Percentiles rank a stretch among this genome's conserved stretches.
Conservation (phyloP, 257 asterid species). For the Solanum piurae region DNA sequence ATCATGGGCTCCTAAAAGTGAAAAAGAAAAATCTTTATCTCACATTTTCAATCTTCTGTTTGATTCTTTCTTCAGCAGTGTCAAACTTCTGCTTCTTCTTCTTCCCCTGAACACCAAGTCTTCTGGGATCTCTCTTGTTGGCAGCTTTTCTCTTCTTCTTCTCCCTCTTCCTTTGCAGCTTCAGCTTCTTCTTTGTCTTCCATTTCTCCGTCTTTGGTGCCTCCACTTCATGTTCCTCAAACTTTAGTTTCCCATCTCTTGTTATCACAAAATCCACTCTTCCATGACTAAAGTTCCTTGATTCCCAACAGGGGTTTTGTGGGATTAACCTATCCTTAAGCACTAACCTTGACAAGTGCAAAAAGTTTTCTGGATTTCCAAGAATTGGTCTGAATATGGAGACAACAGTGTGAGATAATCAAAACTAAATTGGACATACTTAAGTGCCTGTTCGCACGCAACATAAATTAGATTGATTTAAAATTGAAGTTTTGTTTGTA, state of each 20-base stretch:
- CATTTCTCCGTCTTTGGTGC: background rate
- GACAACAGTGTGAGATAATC: background rate
- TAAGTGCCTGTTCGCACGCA: background rate
- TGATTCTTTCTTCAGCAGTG: conserved; percentile 77
- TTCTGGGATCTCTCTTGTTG: conserved; percentile 64
- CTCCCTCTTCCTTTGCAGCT: conserved; percentile 26
- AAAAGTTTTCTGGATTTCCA: background rate
- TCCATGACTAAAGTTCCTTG: background rate
- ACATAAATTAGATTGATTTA: background rate
- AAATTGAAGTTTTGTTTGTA: background rate
- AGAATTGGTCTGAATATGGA: background rate
- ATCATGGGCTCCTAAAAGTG: background rate
- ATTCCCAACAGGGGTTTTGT: background rate
- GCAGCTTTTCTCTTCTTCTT: conserved; percentile 68
- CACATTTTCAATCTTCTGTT: conserved; percentile 50
- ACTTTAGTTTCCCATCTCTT: background rate
- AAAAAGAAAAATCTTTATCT: background rate
- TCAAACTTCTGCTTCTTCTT: conserved; percentile 54
- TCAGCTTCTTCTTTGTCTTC: background rate
- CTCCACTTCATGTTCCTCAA: background rate
- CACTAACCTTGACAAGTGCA: background rate
- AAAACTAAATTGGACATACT: background rate
- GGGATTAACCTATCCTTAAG: background rate
- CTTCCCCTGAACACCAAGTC: conserved; percentile 31
- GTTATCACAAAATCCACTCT: background rate